Conservation (phyloP, 2,329 filamentous ascomycete species). For the Ceratocystis papillata region DNA sequence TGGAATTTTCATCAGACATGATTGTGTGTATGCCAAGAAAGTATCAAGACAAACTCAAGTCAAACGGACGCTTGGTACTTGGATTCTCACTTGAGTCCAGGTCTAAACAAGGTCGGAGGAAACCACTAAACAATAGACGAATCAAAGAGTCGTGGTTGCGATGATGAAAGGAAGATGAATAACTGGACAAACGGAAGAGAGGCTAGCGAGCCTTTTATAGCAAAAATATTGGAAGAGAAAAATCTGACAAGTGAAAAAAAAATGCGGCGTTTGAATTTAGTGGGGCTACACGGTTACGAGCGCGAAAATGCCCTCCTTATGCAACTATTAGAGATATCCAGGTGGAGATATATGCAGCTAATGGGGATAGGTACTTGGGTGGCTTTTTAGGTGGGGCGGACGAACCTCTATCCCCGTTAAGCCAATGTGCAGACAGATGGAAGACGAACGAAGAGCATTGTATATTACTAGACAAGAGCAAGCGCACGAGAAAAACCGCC, state of each 20-base stretch:
- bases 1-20: constrained; percentile 27
- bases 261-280: constrained; percentile 9
- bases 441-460: not conserved
- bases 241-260: not conserved
- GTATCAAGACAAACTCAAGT: not conserved
- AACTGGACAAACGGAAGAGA: not conserved
- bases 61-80: not conserved
- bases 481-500: not conserved
- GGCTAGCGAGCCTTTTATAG: constrained; percentile 17
- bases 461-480: not conserved
- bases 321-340: not conserved
- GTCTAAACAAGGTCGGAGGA: not conserved
- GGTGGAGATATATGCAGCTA: constrained; percentile 12
- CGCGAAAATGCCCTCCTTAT: constrained; percentile 3
- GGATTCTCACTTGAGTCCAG: constrained; percentile 6
- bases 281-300: constrained; percentile 10
- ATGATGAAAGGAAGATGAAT: constrained; percentile 16
- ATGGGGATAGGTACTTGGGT: not conserved
- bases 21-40: not conserved
- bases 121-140: not conserved
- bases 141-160: not conserved
- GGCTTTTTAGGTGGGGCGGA: constrained; percentile 1
- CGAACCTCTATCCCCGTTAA: constrained; percentile 15
- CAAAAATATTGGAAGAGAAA: constrained; percentile 4
- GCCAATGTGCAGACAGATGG: not conserved